phyloP scores from a whole-genome alignment of 768 basidiomycete species.

The Lentinula sp. region DNA sequence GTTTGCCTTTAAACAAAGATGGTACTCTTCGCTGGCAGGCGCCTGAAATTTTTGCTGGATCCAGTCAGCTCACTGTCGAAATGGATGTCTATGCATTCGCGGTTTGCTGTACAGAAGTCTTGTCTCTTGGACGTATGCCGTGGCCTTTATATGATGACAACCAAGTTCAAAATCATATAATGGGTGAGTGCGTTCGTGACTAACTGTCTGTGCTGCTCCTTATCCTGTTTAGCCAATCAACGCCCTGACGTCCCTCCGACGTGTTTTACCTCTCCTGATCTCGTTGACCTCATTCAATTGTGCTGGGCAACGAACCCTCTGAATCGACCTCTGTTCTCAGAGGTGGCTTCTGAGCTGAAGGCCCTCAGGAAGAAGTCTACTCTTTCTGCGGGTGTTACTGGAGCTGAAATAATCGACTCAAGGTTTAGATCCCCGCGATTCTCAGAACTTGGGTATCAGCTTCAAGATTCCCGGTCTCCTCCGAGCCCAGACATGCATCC shows the following conservation, averaged over 20 bases:
- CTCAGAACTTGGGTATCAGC: conserved; percentile 15
- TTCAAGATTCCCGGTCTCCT: conserved; percentile 12
- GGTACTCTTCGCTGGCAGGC: conserved; percentile 70
- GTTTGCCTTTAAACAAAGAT: conserved; percentile 23
- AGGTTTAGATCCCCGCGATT: conserved; percentile 23
- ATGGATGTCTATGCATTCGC: conserved; percentile 69
- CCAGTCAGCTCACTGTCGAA: conserved; percentile 39
- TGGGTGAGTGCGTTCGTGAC: conserved; percentile 29
- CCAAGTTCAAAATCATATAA: conserved; percentile 43
- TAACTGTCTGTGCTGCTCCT: conserved; percentile 4
- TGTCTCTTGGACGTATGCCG: conserved; percentile 56
- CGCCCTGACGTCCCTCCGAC: conserved; percentile 45
- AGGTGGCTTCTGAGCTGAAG: conserved; percentile 40
- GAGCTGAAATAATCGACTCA: conserved; percentile 24
- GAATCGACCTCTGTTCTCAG: conserved; percentile 46
- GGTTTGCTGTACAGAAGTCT: conserved; percentile 58
- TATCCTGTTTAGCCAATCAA: conserved; percentile 30
- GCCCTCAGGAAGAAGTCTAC: conserved; percentile 26
- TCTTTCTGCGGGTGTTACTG: not conserved
- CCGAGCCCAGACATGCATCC: conserved; percentile 39
- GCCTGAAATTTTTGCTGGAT: conserved; percentile 56
- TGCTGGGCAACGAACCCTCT: conserved; percentile 56
- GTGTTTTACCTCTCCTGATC: conserved; percentile 23
- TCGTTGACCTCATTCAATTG: conserved; percentile 37
- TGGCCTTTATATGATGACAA: conserved; percentile 49